Percentiles rank a stretch among this genome's conserved stretches.
Conservation (phyloP, 2,329 filamentous ascomycete species). For the Beauveria sp. region DNA sequence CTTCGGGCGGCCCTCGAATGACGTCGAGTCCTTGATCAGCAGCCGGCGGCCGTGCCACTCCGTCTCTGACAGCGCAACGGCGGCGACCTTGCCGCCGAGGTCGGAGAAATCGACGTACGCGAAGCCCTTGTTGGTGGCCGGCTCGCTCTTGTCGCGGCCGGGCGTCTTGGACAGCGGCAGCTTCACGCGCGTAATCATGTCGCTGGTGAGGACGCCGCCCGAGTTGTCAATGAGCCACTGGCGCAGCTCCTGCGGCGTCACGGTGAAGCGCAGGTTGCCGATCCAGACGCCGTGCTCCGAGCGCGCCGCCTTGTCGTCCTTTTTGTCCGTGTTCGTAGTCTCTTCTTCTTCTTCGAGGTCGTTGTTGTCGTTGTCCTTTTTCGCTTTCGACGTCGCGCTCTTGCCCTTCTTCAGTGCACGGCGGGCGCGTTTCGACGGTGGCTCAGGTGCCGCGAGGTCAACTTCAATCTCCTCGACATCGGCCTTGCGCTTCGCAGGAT, state of each 20-base stretch:
- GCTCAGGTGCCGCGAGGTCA: constrained; percentile 81
- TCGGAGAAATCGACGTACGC: constrained; percentile 89
- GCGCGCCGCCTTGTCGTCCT: constrained; percentile 43
- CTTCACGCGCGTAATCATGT: constrained; percentile 76
- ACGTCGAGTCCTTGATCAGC: constrained; percentile 88
- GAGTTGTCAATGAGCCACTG: constrained; percentile 71
- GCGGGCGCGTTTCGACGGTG: constrained; percentile 87
- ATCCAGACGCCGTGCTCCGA: constrained; percentile 90
- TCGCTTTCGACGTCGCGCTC: constrained; percentile 37
- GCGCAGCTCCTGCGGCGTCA: constrained; percentile 66
- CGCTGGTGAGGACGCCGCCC: constrained; percentile 55
- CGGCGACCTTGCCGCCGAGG: constrained; percentile 62
- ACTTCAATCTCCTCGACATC: constrained; percentile 73
- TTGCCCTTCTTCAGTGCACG: constrained; percentile 84
- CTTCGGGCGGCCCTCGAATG: constrained; percentile 80
- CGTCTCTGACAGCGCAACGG: constrained; percentile 79
- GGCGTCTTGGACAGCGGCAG: constrained; percentile 58
- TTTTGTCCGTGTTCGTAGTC: constrained; percentile 28
- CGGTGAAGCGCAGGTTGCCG: constrained; percentile 83
- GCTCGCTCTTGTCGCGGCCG: constrained; percentile 24
- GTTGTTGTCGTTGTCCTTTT: constrained; percentile 28
- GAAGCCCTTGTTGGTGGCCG: constrained; percentile 74
- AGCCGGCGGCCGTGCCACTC: constrained; percentile 69
- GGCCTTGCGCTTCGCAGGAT: constrained; percentile 61
- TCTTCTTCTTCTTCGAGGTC: constrained; percentile 28